phyloP scores from a whole-genome alignment of 495 filamentous ascomycete species.

The Pyrenula massariospora region DNA sequence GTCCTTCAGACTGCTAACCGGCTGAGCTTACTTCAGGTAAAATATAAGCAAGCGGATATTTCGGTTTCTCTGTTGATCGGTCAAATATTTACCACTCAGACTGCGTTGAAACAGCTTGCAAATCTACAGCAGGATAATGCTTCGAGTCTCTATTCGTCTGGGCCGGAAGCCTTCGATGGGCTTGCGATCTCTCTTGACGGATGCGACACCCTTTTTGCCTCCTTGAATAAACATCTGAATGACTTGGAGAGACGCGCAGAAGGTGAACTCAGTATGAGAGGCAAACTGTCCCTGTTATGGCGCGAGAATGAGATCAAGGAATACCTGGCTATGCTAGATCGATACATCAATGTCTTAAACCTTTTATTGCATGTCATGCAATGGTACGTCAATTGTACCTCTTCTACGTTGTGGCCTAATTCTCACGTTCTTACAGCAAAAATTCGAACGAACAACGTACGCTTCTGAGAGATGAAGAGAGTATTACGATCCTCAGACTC shows the following conservation, averaged over 20 bases:
- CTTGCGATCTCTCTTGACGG: not conserved
- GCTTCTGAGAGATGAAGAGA: not conserved
- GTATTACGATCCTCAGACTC: not conserved
- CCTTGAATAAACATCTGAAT: not conserved
- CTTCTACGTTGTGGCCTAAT: not conserved
- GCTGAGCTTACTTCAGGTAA: not conserved
- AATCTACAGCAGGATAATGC: not conserved
- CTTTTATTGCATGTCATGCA: slow-evolving; percentile 1
- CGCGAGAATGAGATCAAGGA: not conserved
- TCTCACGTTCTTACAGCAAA: not conserved
- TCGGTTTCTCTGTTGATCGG: not conserved
- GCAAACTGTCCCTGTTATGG: not conserved
- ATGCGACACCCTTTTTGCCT: not conserved
- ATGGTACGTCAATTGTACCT: not conserved
- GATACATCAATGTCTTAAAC: not conserved
- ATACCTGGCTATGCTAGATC: not conserved
- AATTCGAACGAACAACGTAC: not conserved
- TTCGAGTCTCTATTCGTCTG: not conserved
- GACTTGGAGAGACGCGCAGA: not conserved
- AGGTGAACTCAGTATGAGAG: not conserved
- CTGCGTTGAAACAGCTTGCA: not conserved
- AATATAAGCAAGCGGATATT: not conserved
- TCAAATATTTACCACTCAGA: not conserved
- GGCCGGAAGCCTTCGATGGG: not conserved
- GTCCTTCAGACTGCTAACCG: not conserved